Evolutionary conservation across 2,329 filamentous ascomycete species (phyloP).

Genomic region (Lecanicillium sp.): DNA sequence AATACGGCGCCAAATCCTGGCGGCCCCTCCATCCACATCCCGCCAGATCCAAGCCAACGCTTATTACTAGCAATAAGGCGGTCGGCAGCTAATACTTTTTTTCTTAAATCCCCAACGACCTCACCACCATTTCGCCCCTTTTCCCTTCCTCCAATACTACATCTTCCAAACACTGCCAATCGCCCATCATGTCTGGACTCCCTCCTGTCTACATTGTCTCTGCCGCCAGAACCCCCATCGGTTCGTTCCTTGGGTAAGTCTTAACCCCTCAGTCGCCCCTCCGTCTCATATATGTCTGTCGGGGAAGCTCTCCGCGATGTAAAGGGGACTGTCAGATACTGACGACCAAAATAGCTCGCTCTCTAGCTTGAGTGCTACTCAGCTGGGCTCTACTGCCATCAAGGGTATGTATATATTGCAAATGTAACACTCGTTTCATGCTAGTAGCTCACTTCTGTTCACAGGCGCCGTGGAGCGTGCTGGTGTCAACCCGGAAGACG

Average conservation of each 20-base stretch:
- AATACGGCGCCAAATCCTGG: conserved; percentile 8
- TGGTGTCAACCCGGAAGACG: conserved; percentile 79
- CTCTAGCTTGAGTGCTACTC: conserved; percentile 74
- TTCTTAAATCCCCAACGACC: conserved; percentile 1
- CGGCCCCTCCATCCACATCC: conserved; percentile 3
- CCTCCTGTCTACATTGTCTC: conserved; percentile 95
- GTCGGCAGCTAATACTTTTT: conserved; percentile 5
- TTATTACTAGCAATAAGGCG: conserved; percentile 5
- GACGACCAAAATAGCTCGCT: conserved; percentile 55
- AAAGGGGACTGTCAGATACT: conserved; percentile 1
- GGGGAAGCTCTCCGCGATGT: neutral
- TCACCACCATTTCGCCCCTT: conserved; percentile 5
- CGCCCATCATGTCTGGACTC: conserved; percentile 61
- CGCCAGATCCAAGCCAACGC: conserved; percentile 2
- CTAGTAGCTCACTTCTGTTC: conserved; percentile 9
- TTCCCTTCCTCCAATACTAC: conserved; percentile 7
- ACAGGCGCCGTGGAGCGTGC: conserved; percentile 74
- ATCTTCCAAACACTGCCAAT: conserved; percentile 6
- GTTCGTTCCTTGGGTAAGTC: conserved; percentile 81
- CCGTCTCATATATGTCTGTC: conserved; percentile 1
- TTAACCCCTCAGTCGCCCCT: conserved; percentile 5
- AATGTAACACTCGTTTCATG: conserved; percentile 2
- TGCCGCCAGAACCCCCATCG: conserved; percentile 79
- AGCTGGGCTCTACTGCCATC: conserved; percentile 86
- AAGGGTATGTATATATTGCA: conserved; percentile 53